Evolutionary conservation across 352 stramenopile species (phyloP), one percentile per base, ranked within the genome.

Genomic region (Pythium brachiatum): DNA sequence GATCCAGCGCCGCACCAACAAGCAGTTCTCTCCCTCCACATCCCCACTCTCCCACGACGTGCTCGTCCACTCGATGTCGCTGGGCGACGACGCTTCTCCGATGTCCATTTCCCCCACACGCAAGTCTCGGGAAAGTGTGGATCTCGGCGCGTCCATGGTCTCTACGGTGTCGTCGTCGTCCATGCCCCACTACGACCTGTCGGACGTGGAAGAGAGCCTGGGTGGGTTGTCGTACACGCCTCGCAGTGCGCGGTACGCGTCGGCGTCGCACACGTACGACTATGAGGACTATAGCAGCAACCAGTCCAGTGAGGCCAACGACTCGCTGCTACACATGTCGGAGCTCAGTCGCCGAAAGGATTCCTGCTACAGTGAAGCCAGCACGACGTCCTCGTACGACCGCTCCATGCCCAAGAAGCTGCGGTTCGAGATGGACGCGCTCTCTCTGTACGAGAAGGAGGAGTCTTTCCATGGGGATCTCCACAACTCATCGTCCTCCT

Each of bases 61-160:
- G 7, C 32, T 65, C n/a, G 56, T 65, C 12, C 56, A 62, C 43
- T 70, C 63, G 31, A 39, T 61, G 13, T 29, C 46, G 27, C 25
- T 67, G 16, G n/a, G 41, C 7, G 20, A 31, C 34, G 36, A 52
- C 32, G n/a, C 61, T 26, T 26, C 34, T 62, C 44, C 62, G 55
- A 64, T 69, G 26, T 39, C 55, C 21, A 31, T 36, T 2, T 36
- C 43, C 23, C n/a, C 58, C 8, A 38, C 32, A 6, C 47, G 44
- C 20, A 21, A 36, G 23, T 46, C 59, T 25, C 66, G 58, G 31
- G 64, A 70, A 25, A 63, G 46, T 25, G 71, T 86, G 38, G 82
- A 91, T 44, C 60, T 91, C 25, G 79, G 73, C 34, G 78, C 78
- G 26, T 91, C 82, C 20, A 87, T 86, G 65, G 73, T 75, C n/a